Evolutionary conservation across 148 eudicot species (phyloP).

Genomic region (Bassia scoparia): DNA sequence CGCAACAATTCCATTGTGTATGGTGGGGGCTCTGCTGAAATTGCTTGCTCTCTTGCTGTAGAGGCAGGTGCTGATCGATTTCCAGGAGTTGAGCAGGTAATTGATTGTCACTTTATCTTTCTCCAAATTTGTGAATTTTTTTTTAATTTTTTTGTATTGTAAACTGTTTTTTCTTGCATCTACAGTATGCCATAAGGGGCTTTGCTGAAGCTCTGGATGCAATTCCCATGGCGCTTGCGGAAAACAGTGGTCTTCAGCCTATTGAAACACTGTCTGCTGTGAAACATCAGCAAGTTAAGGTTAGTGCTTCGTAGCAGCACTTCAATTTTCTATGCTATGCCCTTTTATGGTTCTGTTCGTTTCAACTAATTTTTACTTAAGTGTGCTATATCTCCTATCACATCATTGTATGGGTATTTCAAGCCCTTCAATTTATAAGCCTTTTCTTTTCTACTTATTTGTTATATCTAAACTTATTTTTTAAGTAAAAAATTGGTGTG

Average conservation of each 20-base stretch:
- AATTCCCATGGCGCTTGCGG: slow-evolving; percentile 94
- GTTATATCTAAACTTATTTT: no score
- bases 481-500: no score
- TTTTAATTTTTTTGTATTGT: background rate
- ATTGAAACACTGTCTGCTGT: slow-evolving; percentile 94
- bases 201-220: slow-evolving; percentile 97
- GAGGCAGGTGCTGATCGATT: slow-evolving; percentile 86
- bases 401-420: no score
- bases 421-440: no score
- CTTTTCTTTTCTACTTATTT: no score
- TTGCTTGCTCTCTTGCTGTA: slow-evolving; percentile 82
- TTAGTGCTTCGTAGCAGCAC: slow-evolving; percentile 16
- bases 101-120: background rate
- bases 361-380: no score
- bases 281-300: slow-evolving; percentile 93
- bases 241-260: slow-evolving; percentile 94
- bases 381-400: no score
- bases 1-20: slow-evolving; percentile 90
- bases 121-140: background rate
- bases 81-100: slow-evolving; percentile 93
- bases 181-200: slow-evolving; percentile 93
- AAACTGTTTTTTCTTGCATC: slow-evolving; percentile 1
- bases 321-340: background rate
- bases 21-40: slow-evolving; percentile 92
- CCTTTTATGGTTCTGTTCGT: no score